Percentiles rank a stretch among this genome's conserved stretches.
phyloP scores from a whole-genome alignment of 768 basidiomycete species.

The Lentinus tigrinus region DNA sequence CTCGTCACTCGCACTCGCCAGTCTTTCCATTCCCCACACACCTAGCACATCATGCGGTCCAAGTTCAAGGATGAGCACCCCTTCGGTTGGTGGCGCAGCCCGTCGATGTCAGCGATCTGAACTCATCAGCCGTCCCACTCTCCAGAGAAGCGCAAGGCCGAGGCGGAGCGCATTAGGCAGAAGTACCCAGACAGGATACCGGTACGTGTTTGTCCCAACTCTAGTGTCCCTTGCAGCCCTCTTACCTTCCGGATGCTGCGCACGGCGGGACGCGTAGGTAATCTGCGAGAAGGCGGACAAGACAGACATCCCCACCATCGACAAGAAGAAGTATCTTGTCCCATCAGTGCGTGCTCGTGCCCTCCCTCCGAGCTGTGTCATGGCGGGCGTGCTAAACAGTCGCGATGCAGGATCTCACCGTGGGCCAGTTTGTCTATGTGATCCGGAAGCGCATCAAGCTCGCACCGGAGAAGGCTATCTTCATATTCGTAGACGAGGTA shows the following conservation, averaged over 20 bases:
- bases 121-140: conserved; percentile 32
- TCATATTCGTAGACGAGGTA: conserved; percentile 99
- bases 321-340: conserved; percentile 99
- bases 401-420: conserved; percentile 77
- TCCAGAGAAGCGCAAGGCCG: conserved; percentile 97
- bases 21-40: neutral
- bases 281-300: conserved; percentile 99
- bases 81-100: conserved; percentile 67
- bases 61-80: conserved; percentile 99
- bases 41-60: conserved; percentile 64
- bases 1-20: neutral
- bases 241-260: conserved; percentile 6
- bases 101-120: conserved; percentile 26
- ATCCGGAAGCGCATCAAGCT: conserved; percentile 99
- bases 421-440: conserved; percentile 99
- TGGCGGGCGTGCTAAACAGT: conserved; percentile 6
- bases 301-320: conserved; percentile 98
- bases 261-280: conserved; percentile 53
- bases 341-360: conserved; percentile 73
- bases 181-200: conserved; percentile 99
- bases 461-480: conserved; percentile 99
- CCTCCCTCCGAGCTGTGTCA: conserved; percentile 1
- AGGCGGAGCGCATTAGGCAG: conserved; percentile 96
- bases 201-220: conserved; percentile 48
- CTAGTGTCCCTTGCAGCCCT: neutral